Percentiles rank a stretch among this genome's conserved stretches.
Conservation (phyloP, 2,329 filamentous ascomycete species). For the Thielaviopsis populi region DNA sequence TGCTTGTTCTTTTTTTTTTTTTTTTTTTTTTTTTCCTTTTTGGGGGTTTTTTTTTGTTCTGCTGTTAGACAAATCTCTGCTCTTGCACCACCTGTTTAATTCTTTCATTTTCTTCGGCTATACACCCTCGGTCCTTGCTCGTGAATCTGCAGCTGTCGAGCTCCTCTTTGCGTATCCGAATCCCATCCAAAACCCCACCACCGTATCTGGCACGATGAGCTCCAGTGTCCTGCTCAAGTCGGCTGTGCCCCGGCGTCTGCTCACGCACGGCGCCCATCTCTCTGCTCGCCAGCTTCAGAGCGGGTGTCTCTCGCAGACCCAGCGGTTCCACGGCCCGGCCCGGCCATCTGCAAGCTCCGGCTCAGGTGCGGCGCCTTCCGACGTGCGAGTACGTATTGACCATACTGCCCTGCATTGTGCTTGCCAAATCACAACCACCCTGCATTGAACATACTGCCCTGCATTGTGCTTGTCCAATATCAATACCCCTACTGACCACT, state of each 20-base stretch:
- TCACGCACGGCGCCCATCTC: slow-evolving; percentile 29
- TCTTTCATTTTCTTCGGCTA: neutral
- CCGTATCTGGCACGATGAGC: slow-evolving; percentile 29
- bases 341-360: slow-evolving; percentile 10
- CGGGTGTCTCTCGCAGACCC: slow-evolving; percentile 26
- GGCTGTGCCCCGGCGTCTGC: slow-evolving; percentile 31
- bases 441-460: slow-evolving; percentile 5
- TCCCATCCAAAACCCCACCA: neutral
- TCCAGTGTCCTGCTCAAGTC: slow-evolving; percentile 33
- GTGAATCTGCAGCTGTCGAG: neutral
- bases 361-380: neutral
- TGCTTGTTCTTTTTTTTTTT: neutral
- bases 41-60: neutral
- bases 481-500: no score
- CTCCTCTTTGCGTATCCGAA: neutral
- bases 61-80: slow-evolving; percentile 6
- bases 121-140: slow-evolving; percentile 7
- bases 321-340: slow-evolving; percentile 20
- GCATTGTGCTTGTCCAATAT: neutral
- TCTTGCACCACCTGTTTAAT: neutral
- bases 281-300: slow-evolving; percentile 28
- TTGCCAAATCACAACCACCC: neutral
- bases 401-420: neutral
- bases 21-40: neutral
- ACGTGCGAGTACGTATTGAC: slow-evolving; percentile 3